Conservation (phyloP, 2,329 filamentous ascomycete genomes). For the Aspergillus niger region DNA sequence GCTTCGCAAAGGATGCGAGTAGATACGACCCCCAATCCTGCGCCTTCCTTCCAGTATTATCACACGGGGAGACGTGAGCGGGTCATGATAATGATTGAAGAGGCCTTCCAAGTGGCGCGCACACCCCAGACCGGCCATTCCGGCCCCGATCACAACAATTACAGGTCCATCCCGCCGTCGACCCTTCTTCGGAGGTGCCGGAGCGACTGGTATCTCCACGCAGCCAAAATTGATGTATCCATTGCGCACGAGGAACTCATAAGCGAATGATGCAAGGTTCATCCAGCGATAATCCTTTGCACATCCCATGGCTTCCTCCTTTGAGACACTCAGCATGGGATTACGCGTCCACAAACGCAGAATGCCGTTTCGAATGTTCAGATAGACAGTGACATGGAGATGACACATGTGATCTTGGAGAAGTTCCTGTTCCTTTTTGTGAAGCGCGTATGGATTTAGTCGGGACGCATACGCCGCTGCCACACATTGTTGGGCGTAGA, state of each 20-base stretch:
- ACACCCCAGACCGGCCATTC: constrained; percentile 90
- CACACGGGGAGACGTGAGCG: constrained; percentile 68
- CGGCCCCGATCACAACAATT: constrained; percentile 85
- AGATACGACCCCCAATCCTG: constrained; percentile 87
- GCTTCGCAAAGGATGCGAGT: constrained; percentile 72
- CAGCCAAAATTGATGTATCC: constrained; percentile 98
- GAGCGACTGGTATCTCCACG: constrained; percentile 64
- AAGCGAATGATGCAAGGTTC: constrained; percentile 81
- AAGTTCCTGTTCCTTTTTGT: constrained; percentile 79
- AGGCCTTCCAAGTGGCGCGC: constrained; percentile 88
- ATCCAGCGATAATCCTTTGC: constrained; percentile 87
- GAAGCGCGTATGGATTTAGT: constrained; percentile 84
- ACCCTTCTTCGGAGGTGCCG: constrained; percentile 42
- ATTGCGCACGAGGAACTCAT: constrained; percentile 85
- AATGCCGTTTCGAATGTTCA: constrained; percentile 95
- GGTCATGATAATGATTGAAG: constrained; percentile 74
- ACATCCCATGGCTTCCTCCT: constrained; percentile 86
- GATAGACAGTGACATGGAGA: constrained; percentile 87
- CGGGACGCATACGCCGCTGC: constrained; percentile 85
- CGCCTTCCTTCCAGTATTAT: constrained; percentile 83
- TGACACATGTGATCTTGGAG: constrained; percentile 81
- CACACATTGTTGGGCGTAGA: constrained; percentile 91
- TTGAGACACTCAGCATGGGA: constrained; percentile 76
- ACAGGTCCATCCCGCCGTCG: constrained; percentile 62
- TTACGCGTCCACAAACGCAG: constrained; percentile 86